Evolutionary conservation across 208 protist species (phyloP).

Genomic region (Angomonas deanei): DNA sequence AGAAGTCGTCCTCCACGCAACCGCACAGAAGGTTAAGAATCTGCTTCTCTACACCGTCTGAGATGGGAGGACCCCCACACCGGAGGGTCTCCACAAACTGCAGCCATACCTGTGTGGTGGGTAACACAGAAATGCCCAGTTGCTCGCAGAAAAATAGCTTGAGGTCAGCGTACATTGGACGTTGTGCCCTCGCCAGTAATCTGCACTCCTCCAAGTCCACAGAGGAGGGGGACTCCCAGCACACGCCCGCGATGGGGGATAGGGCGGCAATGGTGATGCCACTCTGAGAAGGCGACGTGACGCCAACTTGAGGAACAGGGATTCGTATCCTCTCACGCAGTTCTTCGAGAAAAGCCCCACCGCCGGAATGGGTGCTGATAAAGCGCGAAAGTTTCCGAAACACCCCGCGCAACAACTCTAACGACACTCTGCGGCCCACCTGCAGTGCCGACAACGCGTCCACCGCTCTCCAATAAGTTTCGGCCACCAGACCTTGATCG

Average conservation of each 20-base stretch:
- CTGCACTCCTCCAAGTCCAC: not conserved
- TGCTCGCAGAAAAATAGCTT: conserved; percentile 12
- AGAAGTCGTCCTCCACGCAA: conserved; percentile 37
- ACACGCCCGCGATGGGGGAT: conserved; percentile 35
- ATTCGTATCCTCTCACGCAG: not conserved
- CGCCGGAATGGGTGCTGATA: too few species aligned
- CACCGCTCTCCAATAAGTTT: too few species aligned
- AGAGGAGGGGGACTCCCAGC: conserved; percentile 19
- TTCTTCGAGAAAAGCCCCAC: too few species aligned
- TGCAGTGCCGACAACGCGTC: too few species aligned
- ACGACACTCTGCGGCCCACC: too few species aligned
- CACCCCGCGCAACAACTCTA: too few species aligned
- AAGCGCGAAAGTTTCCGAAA: too few species aligned
- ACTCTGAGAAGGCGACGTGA: not conserved
- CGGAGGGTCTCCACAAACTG: conserved; percentile 15
- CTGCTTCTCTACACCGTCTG: conserved; percentile 7
- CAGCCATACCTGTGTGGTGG: conserved; percentile 37
- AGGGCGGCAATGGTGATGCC: conserved; percentile 7
- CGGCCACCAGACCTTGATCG: too few species aligned
- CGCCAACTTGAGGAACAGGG: not conserved
- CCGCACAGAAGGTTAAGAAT: conserved; percentile 21
- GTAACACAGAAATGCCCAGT: conserved; percentile 24
- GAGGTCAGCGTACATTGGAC: conserved; percentile 8
- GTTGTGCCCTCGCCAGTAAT: not conserved
- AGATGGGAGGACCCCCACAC: conserved; percentile 12